phyloP scores from a whole-genome alignment of 2,329 filamentous ascomycete genomes.

The Cercospora sojina region DNA sequence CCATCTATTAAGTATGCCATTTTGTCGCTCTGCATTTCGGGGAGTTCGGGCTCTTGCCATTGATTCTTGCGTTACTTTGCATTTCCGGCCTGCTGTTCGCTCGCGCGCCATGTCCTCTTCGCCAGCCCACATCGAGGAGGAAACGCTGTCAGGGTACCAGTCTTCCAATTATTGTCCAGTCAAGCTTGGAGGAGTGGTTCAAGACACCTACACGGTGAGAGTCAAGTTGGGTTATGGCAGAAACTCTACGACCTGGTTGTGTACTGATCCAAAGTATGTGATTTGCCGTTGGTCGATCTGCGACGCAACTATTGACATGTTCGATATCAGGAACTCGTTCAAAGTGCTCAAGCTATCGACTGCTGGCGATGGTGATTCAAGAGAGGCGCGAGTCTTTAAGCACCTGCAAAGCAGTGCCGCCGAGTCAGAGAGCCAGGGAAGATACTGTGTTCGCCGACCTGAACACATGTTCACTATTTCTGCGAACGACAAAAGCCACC shows the following conservation, averaged over 20 bases:
- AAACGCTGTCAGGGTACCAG: conserved; percentile 10
- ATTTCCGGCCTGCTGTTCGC: neutral
- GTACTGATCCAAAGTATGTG: conserved; percentile 3
- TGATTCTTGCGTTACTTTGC: neutral
- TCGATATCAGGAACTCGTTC: conserved; percentile 1
- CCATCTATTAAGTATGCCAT: neutral
- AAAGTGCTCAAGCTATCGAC: conserved; percentile 11
- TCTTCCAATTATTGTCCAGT: conserved; percentile 15
- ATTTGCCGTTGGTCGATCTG: too few relatives aligned
- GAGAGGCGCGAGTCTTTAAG: conserved; percentile 1
- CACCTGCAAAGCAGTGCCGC: neutral
- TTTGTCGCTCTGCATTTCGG: neutral
- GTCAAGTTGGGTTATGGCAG: conserved; percentile 14
- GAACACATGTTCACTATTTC: neutral
- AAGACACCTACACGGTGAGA: conserved; percentile 1
- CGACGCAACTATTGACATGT: neutral
- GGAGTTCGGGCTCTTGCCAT: neutral
- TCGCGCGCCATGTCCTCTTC: conserved; percentile 1
- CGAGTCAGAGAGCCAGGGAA: neutral
- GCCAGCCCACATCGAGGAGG: conserved; percentile 7
- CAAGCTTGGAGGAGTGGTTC: conserved; percentile 5
- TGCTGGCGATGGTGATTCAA: neutral
- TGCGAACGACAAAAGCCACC: neutral
- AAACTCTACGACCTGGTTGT: conserved; percentile 14
- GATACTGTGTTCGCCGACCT: neutral